Evolutionary conservation across 2,329 filamentous ascomycete genomes (phyloP).

Genomic region (Cordyceps militaris): DNA sequence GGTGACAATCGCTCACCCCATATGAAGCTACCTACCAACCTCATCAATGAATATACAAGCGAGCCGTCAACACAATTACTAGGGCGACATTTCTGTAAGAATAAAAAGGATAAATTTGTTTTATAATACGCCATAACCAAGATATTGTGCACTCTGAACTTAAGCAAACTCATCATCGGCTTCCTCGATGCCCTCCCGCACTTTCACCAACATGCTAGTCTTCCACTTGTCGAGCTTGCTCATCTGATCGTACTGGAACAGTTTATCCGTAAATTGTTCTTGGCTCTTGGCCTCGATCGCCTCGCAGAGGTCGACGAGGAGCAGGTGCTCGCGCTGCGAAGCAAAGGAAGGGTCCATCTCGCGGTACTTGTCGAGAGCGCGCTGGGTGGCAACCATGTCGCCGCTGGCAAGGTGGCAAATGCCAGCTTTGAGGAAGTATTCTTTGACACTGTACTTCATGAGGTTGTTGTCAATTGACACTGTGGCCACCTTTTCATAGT

Average conservation of each 20-base stretch:
- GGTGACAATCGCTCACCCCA: too few relatives aligned
- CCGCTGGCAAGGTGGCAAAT: slow-evolving; percentile 73
- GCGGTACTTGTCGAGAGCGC: slow-evolving; percentile 74
- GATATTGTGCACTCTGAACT: slow-evolving; percentile 2
- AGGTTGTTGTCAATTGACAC: slow-evolving; percentile 80
- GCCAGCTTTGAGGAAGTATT: slow-evolving; percentile 90
- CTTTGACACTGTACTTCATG: slow-evolving; percentile 90
- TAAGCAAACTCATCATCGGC: slow-evolving; percentile 38
- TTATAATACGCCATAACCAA: slow-evolving; percentile 10
- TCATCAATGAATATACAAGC: background rate
- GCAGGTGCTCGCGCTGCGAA: slow-evolving; percentile 70
- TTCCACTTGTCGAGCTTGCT: slow-evolving; percentile 97
- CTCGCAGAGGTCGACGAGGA: slow-evolving; percentile 69
- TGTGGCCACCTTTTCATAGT: slow-evolving; percentile 77
- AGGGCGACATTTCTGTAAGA: background rate
- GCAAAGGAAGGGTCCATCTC: slow-evolving; percentile 73
- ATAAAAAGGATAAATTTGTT: background rate
- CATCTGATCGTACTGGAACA: slow-evolving; percentile 86
- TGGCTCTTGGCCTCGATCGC: slow-evolving; percentile 72
- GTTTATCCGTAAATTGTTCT: slow-evolving; percentile 76
- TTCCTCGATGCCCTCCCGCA: slow-evolving; percentile 76
- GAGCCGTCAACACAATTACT: background rate
- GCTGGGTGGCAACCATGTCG: slow-evolving; percentile 71
- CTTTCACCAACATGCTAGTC: slow-evolving; percentile 71
- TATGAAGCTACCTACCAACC: too few relatives aligned